These are phyloP conservation scores for Ceratocystis albifundus DNA, from an alignment of 2,329 filamentous ascomycete species.

Conservation along the genomic window DNA sequence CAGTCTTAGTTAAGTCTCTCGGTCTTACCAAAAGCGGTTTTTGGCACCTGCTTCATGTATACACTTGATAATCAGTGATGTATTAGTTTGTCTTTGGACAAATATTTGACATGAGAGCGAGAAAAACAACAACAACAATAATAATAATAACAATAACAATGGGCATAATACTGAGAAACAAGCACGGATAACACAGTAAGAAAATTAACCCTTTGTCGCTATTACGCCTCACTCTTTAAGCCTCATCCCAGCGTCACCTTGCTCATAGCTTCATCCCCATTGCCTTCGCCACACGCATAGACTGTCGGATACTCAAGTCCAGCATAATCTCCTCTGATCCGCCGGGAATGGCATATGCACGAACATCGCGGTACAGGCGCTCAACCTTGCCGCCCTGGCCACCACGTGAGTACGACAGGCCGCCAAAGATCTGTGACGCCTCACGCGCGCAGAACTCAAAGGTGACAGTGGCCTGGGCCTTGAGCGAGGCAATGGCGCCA, in stretches of 20 bases:
- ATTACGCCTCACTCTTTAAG: not conserved
- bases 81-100: too few species aligned
- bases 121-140: too few species aligned
- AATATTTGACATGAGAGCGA: too few species aligned
- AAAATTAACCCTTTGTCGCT: not conserved
- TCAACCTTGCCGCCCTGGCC: conserved; percentile 95
- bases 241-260: conserved; percentile 26
- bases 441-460: conserved; percentile 98
- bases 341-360: conserved; percentile 91
- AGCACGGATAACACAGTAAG: too few species aligned
- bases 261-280: conserved; percentile 87
- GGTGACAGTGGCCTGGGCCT: conserved; percentile 85
- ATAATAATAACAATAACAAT: too few species aligned
- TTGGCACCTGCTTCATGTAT: not conserved
- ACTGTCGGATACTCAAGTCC: conserved; percentile 87
- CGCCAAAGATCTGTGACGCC: conserved; percentile 94
- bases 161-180: too few species aligned
- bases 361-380: conserved; percentile 84
- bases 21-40: not conserved
- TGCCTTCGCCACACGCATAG: conserved; percentile 74
- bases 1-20: too few species aligned
- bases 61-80: not conserved
- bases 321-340: conserved; percentile 98
- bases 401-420: conserved; percentile 79
- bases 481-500: conserved; percentile 83